Base-by-base conservation (phyloP, 495 filamentous ascomycete species). In the Talaromyces trachyspermus region DNA sequence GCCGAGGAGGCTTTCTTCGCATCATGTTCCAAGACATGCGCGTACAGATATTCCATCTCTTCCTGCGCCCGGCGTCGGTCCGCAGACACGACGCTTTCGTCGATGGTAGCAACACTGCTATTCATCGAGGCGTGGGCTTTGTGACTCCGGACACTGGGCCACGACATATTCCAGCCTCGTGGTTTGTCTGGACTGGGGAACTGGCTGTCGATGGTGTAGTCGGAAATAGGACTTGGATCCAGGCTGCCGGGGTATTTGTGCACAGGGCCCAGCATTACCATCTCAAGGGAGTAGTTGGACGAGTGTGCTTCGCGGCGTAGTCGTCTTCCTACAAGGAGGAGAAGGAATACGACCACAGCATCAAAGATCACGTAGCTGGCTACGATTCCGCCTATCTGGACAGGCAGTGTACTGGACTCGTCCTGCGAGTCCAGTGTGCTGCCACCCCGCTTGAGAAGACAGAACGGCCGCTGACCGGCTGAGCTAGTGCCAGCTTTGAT, bases 41-140 rank as follows among this genome's bases (percentile, higher is more conserved):
- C 86, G 60, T 96, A 96, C 55, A 96, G 79, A 61, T 86, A 81
- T 59, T 92, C 88, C 68, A 96, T 81, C 59, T 95, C 83, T 49
- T 78, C 71, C 59, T 90, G 82, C 58, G 83, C 79, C 62, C 80
- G 76, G 51, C 74, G 77, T 51, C 76, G 78, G 66, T 95, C 87
- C 49, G 74, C 71, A 27, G 82, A 76, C 22, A 95, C 75, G 23
- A 94, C 77, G 35, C 76, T 76, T 44, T 82, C 78, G 61, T 96
- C 89, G 45, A 95, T 81, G 9, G 77, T 81, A 23, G 69, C 62
- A 44, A 78, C 70, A 46, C 75, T 81, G 52, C 64, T 60, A 62
- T 68, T 69, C 45, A 59, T 60, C 42, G 64, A 70, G 40, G 55
- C 53, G 49, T 65, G 63, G 27, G 68, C 66, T 18, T 59, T 63